phyloP scores from a whole-genome alignment of 192 early-diverging fungal species.

The Coemansia sp. region DNA sequence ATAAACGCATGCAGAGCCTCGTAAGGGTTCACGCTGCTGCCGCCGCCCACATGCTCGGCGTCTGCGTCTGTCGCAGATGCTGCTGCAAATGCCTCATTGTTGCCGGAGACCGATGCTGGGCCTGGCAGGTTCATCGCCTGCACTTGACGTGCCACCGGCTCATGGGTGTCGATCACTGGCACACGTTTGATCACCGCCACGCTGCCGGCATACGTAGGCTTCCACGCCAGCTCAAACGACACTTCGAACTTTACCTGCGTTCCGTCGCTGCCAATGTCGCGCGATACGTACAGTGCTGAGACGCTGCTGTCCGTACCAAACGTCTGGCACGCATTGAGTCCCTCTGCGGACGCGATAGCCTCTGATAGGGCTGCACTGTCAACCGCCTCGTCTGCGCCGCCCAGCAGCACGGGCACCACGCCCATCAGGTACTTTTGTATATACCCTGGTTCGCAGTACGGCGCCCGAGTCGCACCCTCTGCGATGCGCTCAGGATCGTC shows the following conservation, averaged over 20 bases:
- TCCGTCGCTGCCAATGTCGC: conserved; percentile 56
- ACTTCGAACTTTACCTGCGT: conserved; percentile 56
- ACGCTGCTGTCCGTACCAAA: conserved; percentile 76
- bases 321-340: conserved; percentile 66
- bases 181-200: conserved; percentile 77
- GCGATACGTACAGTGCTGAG: conserved; percentile 75
- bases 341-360: conserved; percentile 58
- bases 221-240: conserved; percentile 74
- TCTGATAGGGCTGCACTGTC: neutral
- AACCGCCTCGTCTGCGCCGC: conserved; percentile 38
- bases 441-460: conserved; percentile 60
- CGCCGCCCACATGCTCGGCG: neutral
- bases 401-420: conserved; percentile 73
- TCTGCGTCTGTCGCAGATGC: conserved; percentile 26
- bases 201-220: conserved; percentile 70
- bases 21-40: conserved; percentile 61
- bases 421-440: conserved; percentile 69
- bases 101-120: conserved; percentile 34
- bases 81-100: conserved; percentile 3
- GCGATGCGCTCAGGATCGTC: conserved; percentile 1
- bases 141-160: conserved; percentile 75
- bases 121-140: conserved; percentile 93
- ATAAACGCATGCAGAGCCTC: conserved; percentile 89
- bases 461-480: conserved; percentile 5
- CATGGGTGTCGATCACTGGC: conserved; percentile 67